Evolutionary conservation across 345 rosid species (phyloP).

Genomic region (Eucalyptus regnans): DNA sequence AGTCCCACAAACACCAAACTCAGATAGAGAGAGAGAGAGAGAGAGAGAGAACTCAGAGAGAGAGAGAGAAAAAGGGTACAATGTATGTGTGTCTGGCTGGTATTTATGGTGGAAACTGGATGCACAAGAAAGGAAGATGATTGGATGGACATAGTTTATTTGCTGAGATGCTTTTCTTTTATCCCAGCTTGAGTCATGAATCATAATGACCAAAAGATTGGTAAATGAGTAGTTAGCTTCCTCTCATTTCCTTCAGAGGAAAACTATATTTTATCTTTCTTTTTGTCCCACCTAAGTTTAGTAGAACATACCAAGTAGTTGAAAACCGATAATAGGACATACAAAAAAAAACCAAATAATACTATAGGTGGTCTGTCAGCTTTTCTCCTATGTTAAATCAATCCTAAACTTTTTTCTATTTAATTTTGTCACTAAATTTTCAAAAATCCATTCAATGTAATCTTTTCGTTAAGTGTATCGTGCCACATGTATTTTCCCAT

Average conservation of each 20-base stretch:
- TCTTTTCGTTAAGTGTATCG: background rate
- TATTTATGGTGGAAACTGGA: slow-evolving; percentile 28
- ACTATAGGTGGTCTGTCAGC: background rate
- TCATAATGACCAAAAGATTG: background rate
- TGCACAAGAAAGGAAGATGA: slow-evolving; percentile 27
- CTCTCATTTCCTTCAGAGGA: background rate
- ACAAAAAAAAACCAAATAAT: background rate
- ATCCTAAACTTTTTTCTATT: background rate
- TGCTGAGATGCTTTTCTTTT: slow-evolving; percentile 7
- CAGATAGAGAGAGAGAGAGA: background rate
- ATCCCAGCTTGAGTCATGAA: background rate
- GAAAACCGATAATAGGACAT: background rate
- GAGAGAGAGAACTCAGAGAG: background rate
- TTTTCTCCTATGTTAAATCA: background rate
- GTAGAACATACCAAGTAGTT: background rate
- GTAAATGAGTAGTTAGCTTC: background rate
- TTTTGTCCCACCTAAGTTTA: background rate
- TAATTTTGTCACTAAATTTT: background rate
- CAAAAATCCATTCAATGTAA: background rate
- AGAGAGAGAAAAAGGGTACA: background rate
- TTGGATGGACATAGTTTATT: slow-evolving; percentile 30
- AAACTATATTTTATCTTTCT: background rate
- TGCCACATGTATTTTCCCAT: background rate
- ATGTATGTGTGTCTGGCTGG: slow-evolving; percentile 2
- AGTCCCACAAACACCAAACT: background rate